Conservation (phyloP, 2,329 filamentous ascomycete genomes). For the Canariomyces notabilis region DNA sequence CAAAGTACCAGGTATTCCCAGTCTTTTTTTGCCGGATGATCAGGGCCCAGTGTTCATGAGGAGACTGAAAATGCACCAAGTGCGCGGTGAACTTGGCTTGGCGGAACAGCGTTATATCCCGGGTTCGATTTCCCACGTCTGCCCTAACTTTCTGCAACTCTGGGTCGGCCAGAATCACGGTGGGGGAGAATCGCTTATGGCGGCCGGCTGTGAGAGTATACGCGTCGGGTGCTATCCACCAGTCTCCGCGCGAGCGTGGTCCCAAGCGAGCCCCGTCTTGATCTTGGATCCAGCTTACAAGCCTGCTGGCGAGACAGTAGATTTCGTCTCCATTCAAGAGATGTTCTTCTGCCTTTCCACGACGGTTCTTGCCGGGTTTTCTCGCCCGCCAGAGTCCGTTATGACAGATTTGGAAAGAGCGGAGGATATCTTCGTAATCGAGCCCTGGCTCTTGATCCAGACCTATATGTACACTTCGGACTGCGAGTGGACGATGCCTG, state of each 20-base stretch:
- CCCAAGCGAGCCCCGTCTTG: slow-evolving; percentile 4
- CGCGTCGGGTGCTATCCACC: not conserved
- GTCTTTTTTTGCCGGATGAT: slow-evolving; percentile 5
- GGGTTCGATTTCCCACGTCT: not conserved
- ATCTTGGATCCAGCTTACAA: slow-evolving; percentile 6
- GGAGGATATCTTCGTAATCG: not conserved
- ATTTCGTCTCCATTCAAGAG: not conserved
- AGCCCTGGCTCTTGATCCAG: too few relatives aligned
- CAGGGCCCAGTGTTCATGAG: slow-evolving; percentile 6
- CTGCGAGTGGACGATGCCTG: too few relatives aligned
- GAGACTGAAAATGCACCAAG: not conserved
- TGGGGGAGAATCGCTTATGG: not conserved
- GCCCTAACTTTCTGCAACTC: too few relatives aligned
- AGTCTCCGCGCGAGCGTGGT: not conserved
- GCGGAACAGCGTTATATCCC: not conserved
- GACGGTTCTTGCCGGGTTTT: too few relatives aligned
- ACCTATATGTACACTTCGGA: too few relatives aligned
- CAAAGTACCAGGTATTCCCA: slow-evolving; percentile 1
- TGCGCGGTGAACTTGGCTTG: slow-evolving; percentile 8
- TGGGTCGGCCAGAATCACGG: not conserved
- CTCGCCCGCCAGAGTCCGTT: slow-evolving; percentile 1
- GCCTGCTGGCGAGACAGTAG: not conserved
- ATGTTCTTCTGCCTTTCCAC: too few relatives aligned
- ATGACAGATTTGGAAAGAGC: not conserved
- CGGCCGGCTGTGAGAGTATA: not conserved